phyloP scores from a whole-genome alignment of 1,139 yeast genomes.

The Kodamaea derodonti region DNA sequence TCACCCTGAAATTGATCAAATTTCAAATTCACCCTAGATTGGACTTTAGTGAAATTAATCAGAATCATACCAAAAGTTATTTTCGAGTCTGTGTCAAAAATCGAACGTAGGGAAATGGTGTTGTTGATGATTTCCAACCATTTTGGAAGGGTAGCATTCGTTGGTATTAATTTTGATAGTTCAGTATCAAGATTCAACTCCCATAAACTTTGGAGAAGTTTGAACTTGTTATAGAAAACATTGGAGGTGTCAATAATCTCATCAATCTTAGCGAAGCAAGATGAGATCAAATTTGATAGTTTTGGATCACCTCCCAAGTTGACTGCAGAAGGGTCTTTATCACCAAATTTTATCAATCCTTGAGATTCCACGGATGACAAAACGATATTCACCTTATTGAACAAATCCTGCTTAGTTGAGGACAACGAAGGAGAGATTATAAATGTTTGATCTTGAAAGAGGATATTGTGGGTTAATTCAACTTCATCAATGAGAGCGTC shows the following conservation, averaged over 20 bases:
- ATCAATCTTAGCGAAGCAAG: constrained; percentile 18
- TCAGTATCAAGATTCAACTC: constrained; percentile 31
- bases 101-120: constrained; percentile 39
- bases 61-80: constrained; percentile 39
- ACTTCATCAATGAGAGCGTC: neutral
- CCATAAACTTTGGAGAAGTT: constrained; percentile 57
- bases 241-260: constrained; percentile 21
- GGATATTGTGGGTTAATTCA: constrained; percentile 29
- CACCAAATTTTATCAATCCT: constrained; percentile 16
- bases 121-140: constrained; percentile 52
- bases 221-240: constrained; percentile 49
- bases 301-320: too few relatives aligned
- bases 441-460: constrained; percentile 42
- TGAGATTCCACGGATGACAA: constrained; percentile 11
- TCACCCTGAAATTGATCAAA: constrained; percentile 58
- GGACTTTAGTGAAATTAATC: constrained; percentile 50
- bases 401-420: constrained; percentile 15
- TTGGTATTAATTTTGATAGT: constrained; percentile 17
- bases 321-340: too few relatives aligned
- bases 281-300: constrained; percentile 3
- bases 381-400: constrained; percentile 5
- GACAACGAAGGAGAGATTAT: constrained; percentile 29
- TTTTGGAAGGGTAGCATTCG: constrained; percentile 25
- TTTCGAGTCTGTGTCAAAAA: constrained; percentile 48
- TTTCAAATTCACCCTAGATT: constrained; percentile 48